Evolutionary conservation across 441 rosid genomes (phyloP).

Genomic region (Breynia disticha): DNA sequence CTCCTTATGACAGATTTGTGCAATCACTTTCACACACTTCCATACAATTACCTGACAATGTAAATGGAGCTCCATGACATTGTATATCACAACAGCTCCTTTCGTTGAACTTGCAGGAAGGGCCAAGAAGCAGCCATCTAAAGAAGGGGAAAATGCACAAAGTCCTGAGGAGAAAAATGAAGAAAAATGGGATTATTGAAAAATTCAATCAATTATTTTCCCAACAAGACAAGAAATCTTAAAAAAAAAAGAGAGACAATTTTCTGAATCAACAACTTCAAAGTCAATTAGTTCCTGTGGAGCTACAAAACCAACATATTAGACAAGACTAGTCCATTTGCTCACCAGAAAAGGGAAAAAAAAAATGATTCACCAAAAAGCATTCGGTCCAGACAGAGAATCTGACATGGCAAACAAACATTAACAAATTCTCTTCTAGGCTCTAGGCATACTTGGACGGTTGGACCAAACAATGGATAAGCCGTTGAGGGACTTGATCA

Average conservation of each 20-base stretch:
- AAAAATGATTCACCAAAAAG: not conserved
- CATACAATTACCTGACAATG: conserved; percentile 63
- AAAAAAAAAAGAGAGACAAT: too few relatives aligned
- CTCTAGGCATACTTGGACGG: not conserved
- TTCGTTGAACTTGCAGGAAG: conserved; percentile 72
- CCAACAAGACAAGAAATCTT: too few relatives aligned
- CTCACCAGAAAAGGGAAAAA: too few relatives aligned
- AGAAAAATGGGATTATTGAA: not conserved
- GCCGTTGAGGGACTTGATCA: not conserved
- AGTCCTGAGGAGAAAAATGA: conserved; percentile 39
- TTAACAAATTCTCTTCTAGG: not conserved
- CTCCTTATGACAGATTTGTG: not conserved
- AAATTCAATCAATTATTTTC: not conserved
- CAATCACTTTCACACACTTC: conserved; percentile 3
- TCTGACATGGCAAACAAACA: not conserved
- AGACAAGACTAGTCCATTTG: too few relatives aligned
- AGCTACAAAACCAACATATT: too few relatives aligned
- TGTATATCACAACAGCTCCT: conserved; percentile 82
- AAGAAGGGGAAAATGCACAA: conserved; percentile 74
- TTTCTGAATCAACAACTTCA: too few relatives aligned
- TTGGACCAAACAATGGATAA: not conserved
- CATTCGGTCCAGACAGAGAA: not conserved
- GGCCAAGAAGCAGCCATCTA: conserved; percentile 84
- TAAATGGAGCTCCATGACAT: conserved; percentile 64
- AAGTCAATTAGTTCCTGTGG: too few relatives aligned